Percentiles rank a stretch among this genome's conserved stretches.
Conservation (phyloP, 371 early-diverging fungal genomes). For the Mortierella sp. region DNA sequence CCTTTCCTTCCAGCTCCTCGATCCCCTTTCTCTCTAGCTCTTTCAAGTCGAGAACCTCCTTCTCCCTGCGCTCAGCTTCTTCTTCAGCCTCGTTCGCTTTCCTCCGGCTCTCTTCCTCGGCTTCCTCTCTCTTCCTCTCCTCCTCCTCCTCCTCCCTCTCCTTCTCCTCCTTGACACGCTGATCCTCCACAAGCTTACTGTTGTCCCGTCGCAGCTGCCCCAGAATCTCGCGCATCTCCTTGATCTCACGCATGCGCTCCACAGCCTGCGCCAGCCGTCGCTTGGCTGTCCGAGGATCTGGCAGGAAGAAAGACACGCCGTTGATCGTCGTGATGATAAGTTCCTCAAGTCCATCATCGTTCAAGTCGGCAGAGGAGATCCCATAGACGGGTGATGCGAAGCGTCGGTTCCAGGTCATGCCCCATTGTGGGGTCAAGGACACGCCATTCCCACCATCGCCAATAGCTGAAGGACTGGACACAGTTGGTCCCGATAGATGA, state of each 20-base stretch:
- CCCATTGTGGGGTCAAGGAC: conserved; percentile 53
- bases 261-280: conserved; percentile 35
- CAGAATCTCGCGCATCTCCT: conserved; percentile 33
- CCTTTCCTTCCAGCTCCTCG: not conserved
- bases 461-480: not conserved
- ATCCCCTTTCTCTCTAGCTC: not conserved
- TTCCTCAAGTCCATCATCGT: conserved; percentile 80
- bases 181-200: conserved; percentile 21
- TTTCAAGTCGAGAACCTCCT: not conserved
- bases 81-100: conserved; percentile 8
- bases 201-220: conserved; percentile 33
- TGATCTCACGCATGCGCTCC: conserved; percentile 41
- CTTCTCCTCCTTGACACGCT: conserved; percentile 12
- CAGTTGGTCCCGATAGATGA: not conserved
- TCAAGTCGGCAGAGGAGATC: conserved; percentile 75
- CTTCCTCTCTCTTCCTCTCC: not conserved
- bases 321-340: conserved; percentile 79
- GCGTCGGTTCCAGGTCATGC: conserved; percentile 75
- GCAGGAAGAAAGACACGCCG: conserved; percentile 65
- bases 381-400: conserved; percentile 82
- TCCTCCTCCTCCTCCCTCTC: not conserved
- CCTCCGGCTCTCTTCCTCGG: not conserved
- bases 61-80: not conserved
- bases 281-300: conserved; percentile 44
- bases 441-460: not conserved